A percentile compares a stretch with the other conserved stretches of the same genome.
Evolutionary conservation across 352 stramenopile genomes (phyloP).

Genomic region (Phytophthora pisi): DNA sequence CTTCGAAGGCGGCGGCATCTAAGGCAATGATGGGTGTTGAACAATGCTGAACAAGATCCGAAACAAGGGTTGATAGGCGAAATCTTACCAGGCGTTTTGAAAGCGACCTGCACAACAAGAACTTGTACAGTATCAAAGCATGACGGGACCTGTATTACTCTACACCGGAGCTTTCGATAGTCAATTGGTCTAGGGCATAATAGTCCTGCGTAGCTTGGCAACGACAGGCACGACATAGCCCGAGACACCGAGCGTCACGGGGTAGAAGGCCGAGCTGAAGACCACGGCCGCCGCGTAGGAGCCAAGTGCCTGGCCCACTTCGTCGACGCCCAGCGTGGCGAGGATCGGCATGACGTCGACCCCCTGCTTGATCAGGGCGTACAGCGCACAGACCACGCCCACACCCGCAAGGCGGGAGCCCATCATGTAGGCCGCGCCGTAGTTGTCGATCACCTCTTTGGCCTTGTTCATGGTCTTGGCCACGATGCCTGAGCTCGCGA

Average conservation of each 20-base stretch:
- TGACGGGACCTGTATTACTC: conserved; percentile 10
- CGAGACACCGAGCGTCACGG: conserved; percentile 74
- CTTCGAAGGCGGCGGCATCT: conserved; percentile 33
- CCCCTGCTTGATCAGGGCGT: conserved; percentile 81
- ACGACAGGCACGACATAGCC: conserved; percentile 78
- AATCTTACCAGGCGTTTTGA: not conserved
- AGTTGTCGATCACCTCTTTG: conserved; percentile 83
- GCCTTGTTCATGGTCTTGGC: conserved; percentile 70
- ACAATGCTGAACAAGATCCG: not conserved
- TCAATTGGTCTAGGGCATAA: conserved; percentile 44
- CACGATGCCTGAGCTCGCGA: conserved; percentile 46
- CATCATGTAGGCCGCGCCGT: conserved; percentile 91
- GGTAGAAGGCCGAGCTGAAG: conserved; percentile 80
- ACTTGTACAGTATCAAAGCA: not conserved
- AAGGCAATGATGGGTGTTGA: not conserved
- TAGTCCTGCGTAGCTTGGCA: conserved; percentile 56
- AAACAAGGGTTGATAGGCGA: not conserved
- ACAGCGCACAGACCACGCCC: conserved; percentile 71
- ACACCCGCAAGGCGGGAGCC: conserved; percentile 82
- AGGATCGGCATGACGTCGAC: conserved; percentile 84
- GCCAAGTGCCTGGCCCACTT: conserved; percentile 71
- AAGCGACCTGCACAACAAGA: not conserved
- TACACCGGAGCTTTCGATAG: not conserved
- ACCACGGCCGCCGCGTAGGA: conserved; percentile 83
- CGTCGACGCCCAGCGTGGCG: conserved; percentile 69